Evolutionary conservation across 805 yeast genomes (phyloP).

Genomic region (Suhomyces sp.): DNA sequence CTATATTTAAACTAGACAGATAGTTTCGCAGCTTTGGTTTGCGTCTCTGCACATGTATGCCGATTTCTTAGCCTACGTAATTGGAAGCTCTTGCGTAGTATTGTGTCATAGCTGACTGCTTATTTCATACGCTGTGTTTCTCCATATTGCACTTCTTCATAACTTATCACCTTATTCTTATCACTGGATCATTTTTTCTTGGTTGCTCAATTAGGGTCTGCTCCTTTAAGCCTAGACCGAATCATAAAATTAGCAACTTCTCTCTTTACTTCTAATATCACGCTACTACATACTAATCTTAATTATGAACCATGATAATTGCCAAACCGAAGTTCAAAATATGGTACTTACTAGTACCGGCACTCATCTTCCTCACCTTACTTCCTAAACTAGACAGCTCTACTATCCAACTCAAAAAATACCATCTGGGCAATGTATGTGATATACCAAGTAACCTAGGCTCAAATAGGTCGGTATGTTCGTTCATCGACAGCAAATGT

Average conservation of each 20-base stretch:
- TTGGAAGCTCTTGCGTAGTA: not conserved
- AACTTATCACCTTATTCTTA: not conserved
- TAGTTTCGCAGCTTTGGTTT: not conserved
- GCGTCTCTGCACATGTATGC: not conserved
- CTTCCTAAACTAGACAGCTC: not conserved
- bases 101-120: not conserved
- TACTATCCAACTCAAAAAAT: not conserved
- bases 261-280: not conserved
- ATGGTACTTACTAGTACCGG: not conserved
- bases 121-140: not conserved
- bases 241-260: not conserved
- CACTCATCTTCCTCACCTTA: not conserved
- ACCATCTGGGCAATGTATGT: not conserved
- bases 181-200: not conserved
- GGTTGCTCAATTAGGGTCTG: not conserved
- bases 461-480: conserved; percentile 12
- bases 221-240: not conserved
- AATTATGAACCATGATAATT: not conserved
- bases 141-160: not conserved
- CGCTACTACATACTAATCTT: not conserved
- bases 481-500: conserved; percentile 17
- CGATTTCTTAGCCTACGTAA: not conserved
- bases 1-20: not conserved
- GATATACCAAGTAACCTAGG: not conserved
- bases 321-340: not conserved